Evolutionary conservation across 768 basidiomycete species (phyloP), one percentile per base, ranked within the genome.

Genomic region (Boletus rubescentipes): DNA sequence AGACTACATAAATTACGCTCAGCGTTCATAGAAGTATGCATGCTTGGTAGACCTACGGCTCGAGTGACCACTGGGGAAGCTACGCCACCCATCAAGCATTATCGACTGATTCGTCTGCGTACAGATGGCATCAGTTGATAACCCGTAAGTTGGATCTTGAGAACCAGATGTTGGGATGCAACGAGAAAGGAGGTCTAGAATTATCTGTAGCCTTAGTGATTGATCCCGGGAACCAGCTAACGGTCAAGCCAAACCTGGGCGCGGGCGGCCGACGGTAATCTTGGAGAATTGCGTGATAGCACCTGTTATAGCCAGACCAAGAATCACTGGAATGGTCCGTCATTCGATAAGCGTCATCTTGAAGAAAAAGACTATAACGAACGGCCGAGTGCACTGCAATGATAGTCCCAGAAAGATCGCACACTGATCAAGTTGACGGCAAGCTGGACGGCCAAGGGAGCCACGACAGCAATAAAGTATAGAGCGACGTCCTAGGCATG

Each of bases 41-140:
- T 8, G 32, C 39, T 29, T 35, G 40, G 23, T 16, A 14, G 42
- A 73, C 87, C 46, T 72, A 94, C 93, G 56, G 61, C 91, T 93
- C 4, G 92, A 87, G 71, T 97, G 94, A 1, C 95, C 95, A 49
- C 90, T 92, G 14, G 88, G 89, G 70, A 98, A 97, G 65, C 92
- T 94, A 61, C 90, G 82, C 76, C 92, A 98, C 2, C 94, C 95
- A 72, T 96, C 92, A 29, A 77, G 73, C 59, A 94, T 69, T 26
- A 86, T 78, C 9, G 65, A 58, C 16, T 67, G 61, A 58, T 89
- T 72, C 5, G 81, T 76, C 61, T 87, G 86, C 1, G 91, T 91
- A 70, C 97, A 99, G 49, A 96, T 85, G 6, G 80, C 77, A 48
- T 79, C 81, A n/a, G 78, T 84, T 0, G 86, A 84, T 9, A 98